These are phyloP conservation scores for Drosera capensis DNA, from an alignment of 148 eudicot species.

Conservation along the genomic window DNA sequence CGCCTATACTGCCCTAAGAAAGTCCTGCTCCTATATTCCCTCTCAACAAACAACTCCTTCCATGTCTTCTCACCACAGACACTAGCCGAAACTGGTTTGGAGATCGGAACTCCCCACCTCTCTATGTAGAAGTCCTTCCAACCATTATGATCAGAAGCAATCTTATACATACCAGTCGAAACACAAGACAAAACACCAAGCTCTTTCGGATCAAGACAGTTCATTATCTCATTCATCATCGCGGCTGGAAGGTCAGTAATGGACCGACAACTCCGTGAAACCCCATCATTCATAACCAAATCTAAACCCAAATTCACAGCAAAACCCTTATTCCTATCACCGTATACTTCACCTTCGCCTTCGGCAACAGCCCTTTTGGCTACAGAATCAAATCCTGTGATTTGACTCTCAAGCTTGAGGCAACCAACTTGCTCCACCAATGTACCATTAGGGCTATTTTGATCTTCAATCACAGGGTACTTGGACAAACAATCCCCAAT, in stretches of 20 bases:
- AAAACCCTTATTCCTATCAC: slow-evolving; percentile 17
- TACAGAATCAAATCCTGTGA: slow-evolving; percentile 9
- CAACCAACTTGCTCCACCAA: slow-evolving; percentile 16
- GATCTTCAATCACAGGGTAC: slow-evolving; percentile 15
- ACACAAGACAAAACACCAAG: slow-evolving; percentile 89
- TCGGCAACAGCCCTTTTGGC: no score
- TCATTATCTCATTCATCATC: slow-evolving; percentile 71
- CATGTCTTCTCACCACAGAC: slow-evolving; percentile 55
- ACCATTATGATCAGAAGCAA: slow-evolving; percentile 62
- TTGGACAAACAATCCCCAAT: slow-evolving; percentile 26
- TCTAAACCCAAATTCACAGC: slow-evolving; percentile 8
- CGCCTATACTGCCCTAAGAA: slow-evolving; percentile 59
- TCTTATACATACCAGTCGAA: slow-evolving; percentile 37
- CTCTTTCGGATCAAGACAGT: slow-evolving; percentile 84
- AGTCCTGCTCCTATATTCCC: slow-evolving; percentile 69
- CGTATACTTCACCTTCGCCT: no score
- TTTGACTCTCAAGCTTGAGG: slow-evolving; percentile 10
- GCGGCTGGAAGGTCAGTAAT: slow-evolving; percentile 72
- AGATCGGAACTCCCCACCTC: slow-evolving; percentile 78
- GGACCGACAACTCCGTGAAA: slow-evolving; percentile 20
- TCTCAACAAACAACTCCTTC: slow-evolving; percentile 90
- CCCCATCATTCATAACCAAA: slow-evolving; percentile 19
- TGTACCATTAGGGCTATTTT: slow-evolving; percentile 17
- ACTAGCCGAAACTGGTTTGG: slow-evolving; percentile 21
- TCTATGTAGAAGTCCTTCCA: slow-evolving; percentile 94